Evolutionary conservation across 2,329 filamentous ascomycete species (phyloP).

Genomic region (Helotiales sp.): DNA sequence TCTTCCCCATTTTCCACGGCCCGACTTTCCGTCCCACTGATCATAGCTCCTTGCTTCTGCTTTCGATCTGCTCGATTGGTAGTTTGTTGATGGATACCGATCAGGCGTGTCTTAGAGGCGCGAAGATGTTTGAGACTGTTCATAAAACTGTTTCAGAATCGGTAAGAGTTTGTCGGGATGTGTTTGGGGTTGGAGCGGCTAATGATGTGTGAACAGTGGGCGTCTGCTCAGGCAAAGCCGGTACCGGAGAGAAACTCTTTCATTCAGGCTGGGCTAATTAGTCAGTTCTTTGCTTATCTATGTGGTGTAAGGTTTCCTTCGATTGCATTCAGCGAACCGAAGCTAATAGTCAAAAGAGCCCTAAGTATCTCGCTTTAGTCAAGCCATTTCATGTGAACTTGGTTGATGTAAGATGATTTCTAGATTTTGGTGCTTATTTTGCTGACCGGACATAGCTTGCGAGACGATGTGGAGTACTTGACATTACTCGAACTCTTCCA

Average conservation of each 20-base stretch:
- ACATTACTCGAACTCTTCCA: not conserved
- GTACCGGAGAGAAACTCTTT: slow-evolving; percentile 2
- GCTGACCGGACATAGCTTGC: slow-evolving; percentile 10
- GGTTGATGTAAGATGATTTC: slow-evolving; percentile 19
- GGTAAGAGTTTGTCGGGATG: not conserved
- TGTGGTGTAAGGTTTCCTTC: slow-evolving; percentile 28
- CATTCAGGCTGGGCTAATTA: slow-evolving; percentile 24
- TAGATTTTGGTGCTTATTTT: not conserved
- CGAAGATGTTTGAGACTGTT: slow-evolving; percentile 28
- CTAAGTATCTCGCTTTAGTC: slow-evolving; percentile 22
- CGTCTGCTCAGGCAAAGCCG: slow-evolving; percentile 11
- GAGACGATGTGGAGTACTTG: slow-evolving; percentile 2
- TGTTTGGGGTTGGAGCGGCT: not conserved
- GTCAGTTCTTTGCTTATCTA: slow-evolving; percentile 26
- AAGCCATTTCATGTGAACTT: slow-evolving; percentile 26
- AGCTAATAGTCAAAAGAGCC: slow-evolving; percentile 15
- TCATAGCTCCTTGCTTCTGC: slow-evolving; percentile 23
- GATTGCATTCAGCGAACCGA: not conserved
- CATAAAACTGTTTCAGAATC: slow-evolving; percentile 25
- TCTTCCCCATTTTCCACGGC: slow-evolving; percentile 30
- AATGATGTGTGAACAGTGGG: slow-evolving; percentile 13
- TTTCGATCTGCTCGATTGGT: slow-evolving; percentile 30
- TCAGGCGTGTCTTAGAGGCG: slow-evolving; percentile 12
- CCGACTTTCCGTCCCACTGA: slow-evolving; percentile 23
- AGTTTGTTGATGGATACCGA: slow-evolving; percentile 23